Base-by-base conservation (phyloP, 495 filamentous ascomycete genomes). In the Stereocaulon alpinum region DNA sequence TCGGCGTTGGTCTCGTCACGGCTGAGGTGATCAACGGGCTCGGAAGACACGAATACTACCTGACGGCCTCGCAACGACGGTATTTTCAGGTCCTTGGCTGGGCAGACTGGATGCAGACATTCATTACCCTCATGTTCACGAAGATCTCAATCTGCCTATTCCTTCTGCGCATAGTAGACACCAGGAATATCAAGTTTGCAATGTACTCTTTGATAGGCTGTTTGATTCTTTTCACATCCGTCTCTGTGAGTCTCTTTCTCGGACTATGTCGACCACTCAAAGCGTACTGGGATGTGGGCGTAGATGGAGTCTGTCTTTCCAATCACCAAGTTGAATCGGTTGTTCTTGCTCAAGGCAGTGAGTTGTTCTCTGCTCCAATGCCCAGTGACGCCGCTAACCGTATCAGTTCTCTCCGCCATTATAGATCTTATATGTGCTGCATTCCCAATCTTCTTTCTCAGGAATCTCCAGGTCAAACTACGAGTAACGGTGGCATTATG, bases 91-190 rank as follows among this genome's bases (percentile, higher is more conserved):
- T 51, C 6, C 11, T 65, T 11, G 63, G 60, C 20, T 65, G 63
- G 63, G 49, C 45, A n/a, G 63, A 65, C 40, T 65, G 63, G 63
- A 62, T 65, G 9, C 63, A 65, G 55, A 62, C 60, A 0, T 65
- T 65, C 41, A 59, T 65, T 4, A 65, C 63, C 4, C 55, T 65
- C 1, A 44, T 40, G 3, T 27, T 65, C 14, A 65, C 55, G 32
- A 65, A 65, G 52, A 60, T 60, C 32, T 65, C 63, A 20, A 65
- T 65, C 12, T 65, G 63, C 47, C 49, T 65, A 6, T 62, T 65
- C 7, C 60, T 65, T 11, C 42, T 65, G 34, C 60, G 63, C 22
- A 62, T 65, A 12, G 56, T 65, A 20, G 63, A 62, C 44, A 29
- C 30, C 17, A 51, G 32, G 29, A 45, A 43, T 1, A 20, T 62